These are phyloP conservation scores for Hyparrhenia diplandra DNA, from an alignment of 176 grass and related monocot species.

Conservation along the genomic window DNA sequence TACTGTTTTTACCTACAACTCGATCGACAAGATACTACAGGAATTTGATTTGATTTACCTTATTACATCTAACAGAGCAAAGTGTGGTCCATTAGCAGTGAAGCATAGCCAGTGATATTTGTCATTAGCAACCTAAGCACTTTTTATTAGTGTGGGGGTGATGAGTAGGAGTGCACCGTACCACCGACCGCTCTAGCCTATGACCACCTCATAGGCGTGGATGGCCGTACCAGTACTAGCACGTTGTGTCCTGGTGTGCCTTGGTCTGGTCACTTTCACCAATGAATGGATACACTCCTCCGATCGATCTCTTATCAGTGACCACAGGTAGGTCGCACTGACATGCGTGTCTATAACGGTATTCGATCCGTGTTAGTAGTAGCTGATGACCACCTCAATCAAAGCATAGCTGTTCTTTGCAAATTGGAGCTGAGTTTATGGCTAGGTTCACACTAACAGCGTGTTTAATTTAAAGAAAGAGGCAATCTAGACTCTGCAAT, in stretches of 20 bases:
- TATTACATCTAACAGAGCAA: neutral
- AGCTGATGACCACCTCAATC: too few relatives aligned
- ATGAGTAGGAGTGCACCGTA: neutral
- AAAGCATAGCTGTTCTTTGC: too few relatives aligned
- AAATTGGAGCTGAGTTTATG: neutral
- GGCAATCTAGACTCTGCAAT: neutral
- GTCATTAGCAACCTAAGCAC: neutral
- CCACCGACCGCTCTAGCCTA: neutral
- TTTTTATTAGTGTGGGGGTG: neutral
- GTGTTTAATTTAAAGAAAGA: neutral
- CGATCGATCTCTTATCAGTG: neutral
- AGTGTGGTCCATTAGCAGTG: neutral
- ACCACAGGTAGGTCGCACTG: conserved; percentile 8
- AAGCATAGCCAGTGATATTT: neutral
- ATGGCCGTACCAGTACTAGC: neutral
- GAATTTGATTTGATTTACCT: neutral
- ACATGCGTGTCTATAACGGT: too few relatives aligned
- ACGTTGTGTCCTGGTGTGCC: neutral
- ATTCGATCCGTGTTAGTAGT: too few relatives aligned
- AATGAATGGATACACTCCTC: neutral
- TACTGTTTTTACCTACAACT: neutral
- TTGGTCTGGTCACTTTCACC: neutral
- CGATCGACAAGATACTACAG: too few relatives aligned
- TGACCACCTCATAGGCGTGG: neutral
- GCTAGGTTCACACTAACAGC: neutral